Conservation (phyloP, 495 filamentous ascomycete genomes). For the Neurospora sp. region DNA sequence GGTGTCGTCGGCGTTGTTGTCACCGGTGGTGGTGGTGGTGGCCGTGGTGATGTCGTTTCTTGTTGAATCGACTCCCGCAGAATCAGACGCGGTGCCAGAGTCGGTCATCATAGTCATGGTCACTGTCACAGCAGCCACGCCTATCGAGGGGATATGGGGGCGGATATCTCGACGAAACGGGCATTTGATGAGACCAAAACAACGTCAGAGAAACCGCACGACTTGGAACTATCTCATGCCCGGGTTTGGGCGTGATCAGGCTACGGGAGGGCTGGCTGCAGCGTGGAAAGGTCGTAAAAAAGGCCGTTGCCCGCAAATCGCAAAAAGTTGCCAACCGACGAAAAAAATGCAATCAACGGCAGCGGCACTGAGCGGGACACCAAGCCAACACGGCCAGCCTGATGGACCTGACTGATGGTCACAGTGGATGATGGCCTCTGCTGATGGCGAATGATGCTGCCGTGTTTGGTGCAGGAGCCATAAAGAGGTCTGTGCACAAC, state of each 20-base stretch:
- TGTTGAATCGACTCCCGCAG: background rate
- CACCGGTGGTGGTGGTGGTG: slow-evolving; percentile 1
- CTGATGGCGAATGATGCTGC: slow-evolving; percentile 20
- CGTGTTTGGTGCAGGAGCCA: background rate
- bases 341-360: slow-evolving; percentile 19
- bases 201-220: slow-evolving; percentile 54
- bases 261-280: slow-evolving; percentile 27
- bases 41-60: slow-evolving; percentile 10
- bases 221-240: slow-evolving; percentile 38
- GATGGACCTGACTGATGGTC: background rate
- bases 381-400: slow-evolving; percentile 1
- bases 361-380: slow-evolving; percentile 4
- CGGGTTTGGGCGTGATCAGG: slow-evolving; percentile 55
- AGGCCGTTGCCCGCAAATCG: slow-evolving; percentile 31
- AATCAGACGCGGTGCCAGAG: slow-evolving; percentile 3
- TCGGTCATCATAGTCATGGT: slow-evolving; percentile 10
- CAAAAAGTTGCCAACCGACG: slow-evolving; percentile 33
- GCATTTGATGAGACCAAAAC: slow-evolving; percentile 50
- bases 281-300: slow-evolving; percentile 29
- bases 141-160: slow-evolving; percentile 21
- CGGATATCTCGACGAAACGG: slow-evolving; percentile 58
- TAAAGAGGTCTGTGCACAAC: background rate
- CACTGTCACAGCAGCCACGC: background rate
- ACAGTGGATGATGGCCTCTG: background rate
- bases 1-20: background rate